Base-by-base conservation (phyloP, 2,329 filamentous ascomycete species). In the Colletotrichum zoysiae region DNA sequence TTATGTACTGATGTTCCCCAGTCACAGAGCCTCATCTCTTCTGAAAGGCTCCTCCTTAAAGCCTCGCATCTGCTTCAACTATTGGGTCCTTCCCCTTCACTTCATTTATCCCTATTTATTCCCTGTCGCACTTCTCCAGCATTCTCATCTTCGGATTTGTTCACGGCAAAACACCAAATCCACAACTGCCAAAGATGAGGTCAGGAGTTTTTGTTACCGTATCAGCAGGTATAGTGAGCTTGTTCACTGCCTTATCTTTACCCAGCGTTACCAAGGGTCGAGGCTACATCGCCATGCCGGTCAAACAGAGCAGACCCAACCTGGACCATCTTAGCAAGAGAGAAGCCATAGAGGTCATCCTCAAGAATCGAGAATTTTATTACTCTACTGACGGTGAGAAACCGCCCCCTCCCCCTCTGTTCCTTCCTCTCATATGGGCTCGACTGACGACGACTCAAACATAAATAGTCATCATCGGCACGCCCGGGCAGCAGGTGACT, bases 391-490 rank as follows among this genome's bases (percentile, higher is more conserved):
- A 82, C 18, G 71, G 82, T 83, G 68, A 75, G 82, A 76, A 23
- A 2, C 26, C 26, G 2, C 42, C 44, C 3, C 8, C 42, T 18
- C 20, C 1, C 20, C 46, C 16, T 2, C 51, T 16, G 46, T 35
- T 44, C 50, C n/a, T 48, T 50, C 42, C 20, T 60, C 14, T 51
- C 7, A 11, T 35, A 33, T 40, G 23, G 35, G 18, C 20, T 20
- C 9, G 12, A 38, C 3, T 50, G 16, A 71, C 33, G 20, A 20
- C 33, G 23, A 12, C 5, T 16, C 3, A 9, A 33, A 53, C 26
- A 67, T 11, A n/a, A 11, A 55, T 44, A 86, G 84, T 86, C 51
- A 78, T 79, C 35, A 80, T 86, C 35, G 85, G 85, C 38, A 81
- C 79, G 1, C 81, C 83, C 6, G 76, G 79, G 1, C 85, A 87